Base-by-base conservation (phyloP, 2,329 filamentous ascomycete species). In the Botrytis medusae region DNA sequence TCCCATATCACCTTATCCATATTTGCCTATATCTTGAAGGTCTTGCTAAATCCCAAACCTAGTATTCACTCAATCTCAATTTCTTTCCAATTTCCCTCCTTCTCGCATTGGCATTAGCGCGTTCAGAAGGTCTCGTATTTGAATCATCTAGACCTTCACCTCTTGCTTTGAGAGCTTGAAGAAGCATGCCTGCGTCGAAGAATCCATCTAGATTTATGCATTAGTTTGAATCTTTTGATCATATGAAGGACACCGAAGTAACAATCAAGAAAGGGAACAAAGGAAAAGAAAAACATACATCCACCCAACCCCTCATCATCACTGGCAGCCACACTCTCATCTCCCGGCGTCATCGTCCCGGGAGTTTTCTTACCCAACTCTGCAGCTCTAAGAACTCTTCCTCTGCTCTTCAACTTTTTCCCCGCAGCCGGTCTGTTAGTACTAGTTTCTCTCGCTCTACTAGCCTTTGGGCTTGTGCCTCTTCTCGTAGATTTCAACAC, bases 161-260 rank as follows among this genome's bases (percentile, higher is more conserved):
- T 69, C 91, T 88, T 3, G 91, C 91, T 81, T 95, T 95, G 73
- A 97, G 89, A 1, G 94, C 94, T 81, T 97, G 93, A 37, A 96
- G 86, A 8, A 98, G 88, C 94, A 98, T 97, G 22, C 95, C 95
- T 0, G 95, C 94, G 81, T 98, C 95, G 83, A 98, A 98, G 86
- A 98, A 98, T 46, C 95, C 95, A 85, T 98, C 95, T 97, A 80
- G 78, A 46, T 20, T 64, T 32, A 25, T 32, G 25, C 32, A 18
- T 71, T 63, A 71, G 69, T 34, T 40, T 20, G 44, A n/a, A 14
- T n/a, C 5, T 7, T 14, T 69, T 20, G 8, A 59, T 32, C n/a
- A 14, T 20, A 46, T 40, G 34, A 16, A 16, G 1, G 9, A 40
- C 8, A 25, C 20, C 10, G 29, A 4, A 44, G 8, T 29, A 44